These are phyloP conservation scores for Pyrenophora seminiperda DNA, from an alignment of 2,329 filamentous ascomycete genomes.

Conservation along the genomic window DNA sequence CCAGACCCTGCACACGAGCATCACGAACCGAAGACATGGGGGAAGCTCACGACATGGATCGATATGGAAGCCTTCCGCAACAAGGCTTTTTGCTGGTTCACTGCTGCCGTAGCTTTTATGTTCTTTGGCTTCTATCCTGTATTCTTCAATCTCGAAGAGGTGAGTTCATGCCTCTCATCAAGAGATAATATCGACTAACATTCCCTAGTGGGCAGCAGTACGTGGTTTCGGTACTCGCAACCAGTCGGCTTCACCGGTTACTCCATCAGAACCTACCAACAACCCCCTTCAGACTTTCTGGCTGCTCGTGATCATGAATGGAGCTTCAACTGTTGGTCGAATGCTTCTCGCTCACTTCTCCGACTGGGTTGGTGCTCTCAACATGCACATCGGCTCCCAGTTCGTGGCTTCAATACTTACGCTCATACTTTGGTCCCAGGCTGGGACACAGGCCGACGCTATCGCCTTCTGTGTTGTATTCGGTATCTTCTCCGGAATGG, in stretches of 20 bases:
- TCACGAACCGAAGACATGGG: conserved; percentile 49
- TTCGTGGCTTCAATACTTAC: conserved; percentile 51
- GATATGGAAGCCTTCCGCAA: conserved; percentile 53
- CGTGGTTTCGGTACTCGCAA: conserved; percentile 50
- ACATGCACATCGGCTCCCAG: conserved; percentile 53
- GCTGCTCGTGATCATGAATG: conserved; percentile 59
- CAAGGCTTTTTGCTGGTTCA: conserved; percentile 52
- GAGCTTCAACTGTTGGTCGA: conserved; percentile 54
- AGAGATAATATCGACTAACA: conserved; percentile 18
- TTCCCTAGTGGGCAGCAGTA: conserved; percentile 51
- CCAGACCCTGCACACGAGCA: conserved; percentile 52
- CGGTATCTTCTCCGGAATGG: conserved; percentile 55
- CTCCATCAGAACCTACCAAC: conserved; percentile 20
- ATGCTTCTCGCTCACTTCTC: conserved; percentile 53
- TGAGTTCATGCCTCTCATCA: conserved; percentile 21
- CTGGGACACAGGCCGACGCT: conserved; percentile 45
- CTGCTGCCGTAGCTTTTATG: conserved; percentile 53
- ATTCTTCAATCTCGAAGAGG: conserved; percentile 60
- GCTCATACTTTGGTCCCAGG: conserved; percentile 52
- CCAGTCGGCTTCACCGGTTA: conserved; percentile 17
- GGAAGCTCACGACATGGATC: conserved; percentile 48
- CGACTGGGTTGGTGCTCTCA: conserved; percentile 53
- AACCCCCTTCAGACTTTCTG: conserved; percentile 54
- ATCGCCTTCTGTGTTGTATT: conserved; percentile 57
- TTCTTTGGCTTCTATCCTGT: conserved; percentile 60